These are phyloP conservation scores for Taphrina confusa DNA, from an alignment of 1,139 yeast genomes.

Conservation along the genomic window DNA sequence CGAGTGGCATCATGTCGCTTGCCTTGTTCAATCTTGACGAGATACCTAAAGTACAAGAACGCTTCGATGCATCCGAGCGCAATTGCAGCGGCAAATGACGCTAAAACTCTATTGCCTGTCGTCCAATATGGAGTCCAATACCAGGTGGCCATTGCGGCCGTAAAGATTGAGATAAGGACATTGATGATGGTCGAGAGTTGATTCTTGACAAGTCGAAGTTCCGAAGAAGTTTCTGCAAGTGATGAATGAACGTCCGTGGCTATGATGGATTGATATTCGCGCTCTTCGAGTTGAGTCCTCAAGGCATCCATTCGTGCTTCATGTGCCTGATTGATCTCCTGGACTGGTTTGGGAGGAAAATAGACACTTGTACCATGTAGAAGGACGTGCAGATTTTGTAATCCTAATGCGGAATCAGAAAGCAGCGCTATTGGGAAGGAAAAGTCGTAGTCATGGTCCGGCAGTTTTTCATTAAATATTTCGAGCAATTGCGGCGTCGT, in stretches of 20 bases:
- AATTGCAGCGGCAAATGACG: constrained; percentile 12
- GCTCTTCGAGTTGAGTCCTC: constrained; percentile 5
- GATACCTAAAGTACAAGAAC: constrained; percentile 24
- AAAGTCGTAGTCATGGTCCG: background rate
- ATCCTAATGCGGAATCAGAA: background rate
- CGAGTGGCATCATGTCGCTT: constrained; percentile 2
- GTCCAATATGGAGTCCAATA: constrained; percentile 25
- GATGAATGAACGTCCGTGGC: background rate
- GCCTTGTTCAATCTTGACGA: constrained; percentile 20
- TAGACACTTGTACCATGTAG: constrained; percentile 1
- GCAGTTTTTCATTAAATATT: background rate
- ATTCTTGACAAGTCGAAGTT: constrained; percentile 12
- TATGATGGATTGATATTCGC: constrained; percentile 2
- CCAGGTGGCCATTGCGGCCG: constrained; percentile 35
- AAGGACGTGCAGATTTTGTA: background rate
- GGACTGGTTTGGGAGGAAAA: background rate
- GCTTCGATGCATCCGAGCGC: constrained; percentile 20
- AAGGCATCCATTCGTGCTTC: constrained; percentile 9
- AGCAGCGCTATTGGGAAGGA: constrained; percentile 6
- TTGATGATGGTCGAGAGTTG: constrained; percentile 28
- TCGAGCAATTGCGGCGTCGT: constrained; percentile 9
- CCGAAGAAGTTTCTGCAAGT: constrained; percentile 18
- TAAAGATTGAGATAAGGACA: constrained; percentile 23
- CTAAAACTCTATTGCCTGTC: constrained; percentile 3
- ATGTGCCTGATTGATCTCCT: constrained; percentile 3